phyloP scores from a whole-genome alignment of 805 yeast species.

The Metschnikowia dekortorum region DNA sequence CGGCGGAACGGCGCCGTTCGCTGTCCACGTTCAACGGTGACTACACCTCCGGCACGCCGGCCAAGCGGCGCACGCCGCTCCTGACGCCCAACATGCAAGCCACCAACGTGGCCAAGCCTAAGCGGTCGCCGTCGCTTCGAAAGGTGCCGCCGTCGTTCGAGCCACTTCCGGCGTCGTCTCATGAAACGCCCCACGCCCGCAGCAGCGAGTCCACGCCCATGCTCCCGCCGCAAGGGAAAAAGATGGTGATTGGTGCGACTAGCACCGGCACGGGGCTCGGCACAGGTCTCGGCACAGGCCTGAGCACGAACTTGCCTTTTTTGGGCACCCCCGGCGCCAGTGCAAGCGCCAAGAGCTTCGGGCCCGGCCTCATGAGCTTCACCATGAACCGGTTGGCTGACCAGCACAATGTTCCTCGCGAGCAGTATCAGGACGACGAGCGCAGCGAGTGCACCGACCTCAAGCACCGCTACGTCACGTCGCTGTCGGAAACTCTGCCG shows the following conservation, averaged over 20 bases:
- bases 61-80: conserved; percentile 41
- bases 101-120: conserved; percentile 15
- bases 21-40: conserved; percentile 30
- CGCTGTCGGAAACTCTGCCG: conserved; percentile 20
- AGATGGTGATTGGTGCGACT: conserved; percentile 18
- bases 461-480: neutral
- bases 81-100: conserved; percentile 39
- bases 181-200: neutral
- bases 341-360: conserved; percentile 3
- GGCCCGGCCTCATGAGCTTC: conserved; percentile 42
- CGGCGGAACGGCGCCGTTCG: conserved; percentile 28
- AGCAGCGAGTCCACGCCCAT: conserved; percentile 24
- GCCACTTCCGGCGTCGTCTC: conserved; percentile 26
- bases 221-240: conserved; percentile 37
- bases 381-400: conserved; percentile 44
- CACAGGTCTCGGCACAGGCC: too few relatives aligned
- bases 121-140: conserved; percentile 33
- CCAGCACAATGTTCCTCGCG: conserved; percentile 17
- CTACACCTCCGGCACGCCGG: conserved; percentile 13
- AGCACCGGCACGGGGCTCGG: neutral
- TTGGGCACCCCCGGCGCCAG: neutral
- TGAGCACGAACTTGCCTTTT: too few relatives aligned
- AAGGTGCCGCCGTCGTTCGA: conserved; percentile 14
- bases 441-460: neutral
- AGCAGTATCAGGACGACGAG: neutral